Conservation (phyloP, 164 flowering plant species). For the Umbilicus rupestris region DNA sequence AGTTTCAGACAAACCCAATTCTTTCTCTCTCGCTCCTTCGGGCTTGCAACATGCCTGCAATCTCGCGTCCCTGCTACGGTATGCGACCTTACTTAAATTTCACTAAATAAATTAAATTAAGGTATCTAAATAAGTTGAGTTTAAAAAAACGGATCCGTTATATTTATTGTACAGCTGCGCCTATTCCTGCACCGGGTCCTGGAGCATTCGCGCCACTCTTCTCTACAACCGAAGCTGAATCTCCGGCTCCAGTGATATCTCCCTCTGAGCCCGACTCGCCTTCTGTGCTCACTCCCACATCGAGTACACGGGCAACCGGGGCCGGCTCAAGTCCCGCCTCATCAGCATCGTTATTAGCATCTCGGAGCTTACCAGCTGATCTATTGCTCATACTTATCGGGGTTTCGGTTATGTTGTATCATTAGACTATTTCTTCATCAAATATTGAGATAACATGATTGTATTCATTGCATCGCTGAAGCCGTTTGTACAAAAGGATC, state of each 20-base stretch:
- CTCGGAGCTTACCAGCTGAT: not conserved
- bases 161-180: not conserved
- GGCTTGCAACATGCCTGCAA: not conserved
- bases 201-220: not conserved
- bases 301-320: not conserved
- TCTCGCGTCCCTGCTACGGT: not conserved
- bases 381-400: not conserved
- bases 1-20: not conserved
- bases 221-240: not conserved
- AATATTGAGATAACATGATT: too few relatives aligned
- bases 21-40: not conserved
- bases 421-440: not conserved
- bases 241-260: not conserved
- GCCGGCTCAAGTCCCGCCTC: not conserved
- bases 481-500: too few relatives aligned
- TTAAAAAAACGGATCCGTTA: too few relatives aligned
- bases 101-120: too few relatives aligned
- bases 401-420: not conserved
- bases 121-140: too few relatives aligned
- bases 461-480: too few relatives aligned
- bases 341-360: not conserved
- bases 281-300: not conserved
- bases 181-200: conserved; percentile 3
- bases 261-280: not conserved
- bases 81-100: not conserved